A percentile compares a stretch with the other conserved stretches of the same genome.
Evolutionary conservation across 2,329 filamentous ascomycete genomes (phyloP).

Genomic region (Harringtonia lauricola): DNA sequence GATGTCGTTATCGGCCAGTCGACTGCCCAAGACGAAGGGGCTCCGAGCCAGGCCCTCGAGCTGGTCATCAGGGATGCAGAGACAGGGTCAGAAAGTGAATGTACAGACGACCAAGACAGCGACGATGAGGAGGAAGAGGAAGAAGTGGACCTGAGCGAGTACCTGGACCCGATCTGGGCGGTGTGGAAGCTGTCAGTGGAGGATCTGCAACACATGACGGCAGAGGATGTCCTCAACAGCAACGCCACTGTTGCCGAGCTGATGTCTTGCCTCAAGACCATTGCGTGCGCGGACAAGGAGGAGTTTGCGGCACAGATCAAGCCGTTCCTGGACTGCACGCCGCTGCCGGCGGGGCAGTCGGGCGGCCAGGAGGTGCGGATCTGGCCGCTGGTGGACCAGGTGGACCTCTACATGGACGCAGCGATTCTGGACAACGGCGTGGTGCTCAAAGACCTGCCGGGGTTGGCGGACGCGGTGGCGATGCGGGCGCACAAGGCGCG

Average conservation of each 20-base stretch:
- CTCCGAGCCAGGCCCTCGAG: too few relatives aligned
- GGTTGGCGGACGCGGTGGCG: constrained; percentile 29
- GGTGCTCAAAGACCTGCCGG: constrained; percentile 41
- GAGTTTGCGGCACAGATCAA: constrained; percentile 1
- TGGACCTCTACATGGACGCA: constrained; percentile 31
- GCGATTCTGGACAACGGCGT: constrained; percentile 34
- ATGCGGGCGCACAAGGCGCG: constrained; percentile 16
- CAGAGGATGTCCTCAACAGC: neutral
- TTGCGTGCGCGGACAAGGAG: neutral
- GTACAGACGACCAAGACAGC: neutral
- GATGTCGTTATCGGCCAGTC: too few relatives aligned
- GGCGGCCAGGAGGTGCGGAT: neutral
- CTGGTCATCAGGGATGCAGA: neutral
- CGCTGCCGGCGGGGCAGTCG: neutral
- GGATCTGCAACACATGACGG: neutral
- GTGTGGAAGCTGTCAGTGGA: neutral
- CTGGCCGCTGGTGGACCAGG: constrained; percentile 26
- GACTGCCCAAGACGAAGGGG: too few relatives aligned
- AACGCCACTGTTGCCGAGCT: neutral
- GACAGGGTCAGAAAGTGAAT: neutral
- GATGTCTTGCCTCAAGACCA: neutral
- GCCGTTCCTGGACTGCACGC: constrained; percentile 6
- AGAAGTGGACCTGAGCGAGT: neutral
- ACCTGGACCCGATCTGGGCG: neutral
- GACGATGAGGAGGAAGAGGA: neutral